A percentile compares a stretch with the other conserved stretches of the same genome.
Evolutionary conservation across 2,329 filamentous ascomycete species (phyloP).

Genomic region (Parasarocladium wereldwijsianum): DNA sequence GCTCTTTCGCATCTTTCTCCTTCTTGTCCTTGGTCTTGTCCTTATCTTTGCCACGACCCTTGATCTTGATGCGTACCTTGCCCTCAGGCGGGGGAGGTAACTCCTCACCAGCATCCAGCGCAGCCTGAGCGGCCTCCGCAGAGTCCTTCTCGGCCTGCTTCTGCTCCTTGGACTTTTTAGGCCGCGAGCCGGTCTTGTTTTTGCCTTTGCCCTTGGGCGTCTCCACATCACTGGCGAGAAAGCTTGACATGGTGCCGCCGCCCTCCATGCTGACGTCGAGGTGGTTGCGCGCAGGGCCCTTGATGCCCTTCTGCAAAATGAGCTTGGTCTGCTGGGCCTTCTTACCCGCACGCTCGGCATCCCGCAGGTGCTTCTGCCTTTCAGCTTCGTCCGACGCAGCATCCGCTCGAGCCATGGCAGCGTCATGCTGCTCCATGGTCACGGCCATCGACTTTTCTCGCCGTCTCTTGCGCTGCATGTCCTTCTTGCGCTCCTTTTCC

Average conservation of each 20-base stretch:
- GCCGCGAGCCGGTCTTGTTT: slow-evolving; percentile 47
- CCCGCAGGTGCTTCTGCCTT: slow-evolving; percentile 63
- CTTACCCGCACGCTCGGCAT: slow-evolving; percentile 80
- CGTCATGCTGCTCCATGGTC: slow-evolving; percentile 79
- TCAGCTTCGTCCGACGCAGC: slow-evolving; percentile 72
- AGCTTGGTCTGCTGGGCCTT: slow-evolving; percentile 85
- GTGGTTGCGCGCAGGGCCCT: slow-evolving; percentile 54
- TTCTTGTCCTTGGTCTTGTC: slow-evolving; percentile 25
- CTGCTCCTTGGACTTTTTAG: slow-evolving; percentile 82
- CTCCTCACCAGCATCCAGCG: slow-evolving; percentile 64
- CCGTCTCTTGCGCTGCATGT: slow-evolving; percentile 94
- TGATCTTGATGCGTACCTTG: slow-evolving; percentile 51
- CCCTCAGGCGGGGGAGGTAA: slow-evolving; percentile 39
- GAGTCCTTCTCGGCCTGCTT: slow-evolving; percentile 70
- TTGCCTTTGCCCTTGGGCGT: slow-evolving; percentile 20
- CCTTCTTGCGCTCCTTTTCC: slow-evolving; percentile 98
- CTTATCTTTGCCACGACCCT: slow-evolving; percentile 32
- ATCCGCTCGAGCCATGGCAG: slow-evolving; percentile 63
- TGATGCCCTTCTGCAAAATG: slow-evolving; percentile 75
- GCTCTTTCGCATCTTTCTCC: slow-evolving; percentile 28
- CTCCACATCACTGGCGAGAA: slow-evolving; percentile 52
- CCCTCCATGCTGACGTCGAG: slow-evolving; percentile 57
- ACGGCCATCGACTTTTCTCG: slow-evolving; percentile 93
- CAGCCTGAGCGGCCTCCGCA: slow-evolving; percentile 77
- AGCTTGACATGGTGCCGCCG: slow-evolving; percentile 73